phyloP scores from a whole-genome alignment of 2,329 filamentous ascomycete species.

The Keithomyces neogunnii region DNA sequence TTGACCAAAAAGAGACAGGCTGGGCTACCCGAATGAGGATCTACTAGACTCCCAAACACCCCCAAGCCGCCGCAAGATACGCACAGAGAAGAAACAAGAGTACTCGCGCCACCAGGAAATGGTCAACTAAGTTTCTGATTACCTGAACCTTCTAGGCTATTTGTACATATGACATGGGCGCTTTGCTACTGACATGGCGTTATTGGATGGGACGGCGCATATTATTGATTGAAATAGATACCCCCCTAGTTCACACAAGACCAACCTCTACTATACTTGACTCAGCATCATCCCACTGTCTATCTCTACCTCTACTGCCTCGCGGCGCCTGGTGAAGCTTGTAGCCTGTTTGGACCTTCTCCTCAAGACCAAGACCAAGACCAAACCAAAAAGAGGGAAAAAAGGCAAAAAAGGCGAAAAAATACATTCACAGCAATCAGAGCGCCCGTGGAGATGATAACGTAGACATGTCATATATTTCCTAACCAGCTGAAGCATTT shows the following conservation, averaged over 20 bases:
- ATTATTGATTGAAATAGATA: conserved; percentile 2
- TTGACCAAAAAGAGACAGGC: conserved; percentile 70
- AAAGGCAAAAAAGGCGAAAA: no score
- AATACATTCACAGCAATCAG: no score
- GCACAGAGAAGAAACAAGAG: not conserved
- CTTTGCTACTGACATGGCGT: not conserved
- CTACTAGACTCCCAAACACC: conserved; percentile 35
- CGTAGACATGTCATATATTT: not conserved
- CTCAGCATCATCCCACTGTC: not conserved
- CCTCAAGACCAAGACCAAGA: no score
- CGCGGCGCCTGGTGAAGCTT: no score
- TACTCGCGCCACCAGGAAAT: not conserved
- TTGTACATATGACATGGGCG: not conserved
- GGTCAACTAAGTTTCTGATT: not conserved
- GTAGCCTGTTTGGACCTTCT: no score
- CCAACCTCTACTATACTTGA: not conserved
- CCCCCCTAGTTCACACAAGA: conserved; percentile 2
- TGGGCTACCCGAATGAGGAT: conserved; percentile 76
- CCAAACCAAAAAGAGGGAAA: no score
- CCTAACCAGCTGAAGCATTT: not conserved
- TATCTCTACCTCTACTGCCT: not conserved
- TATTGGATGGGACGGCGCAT: not conserved
- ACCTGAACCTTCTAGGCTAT: not conserved
- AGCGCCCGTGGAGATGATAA: not conserved
- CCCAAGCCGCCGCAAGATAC: conserved; percentile 3